Evolutionary conservation across 257 asterid genomes (phyloP), one percentile per base, ranked within the genome.

Genomic region (Solanum virginianum): DNA sequence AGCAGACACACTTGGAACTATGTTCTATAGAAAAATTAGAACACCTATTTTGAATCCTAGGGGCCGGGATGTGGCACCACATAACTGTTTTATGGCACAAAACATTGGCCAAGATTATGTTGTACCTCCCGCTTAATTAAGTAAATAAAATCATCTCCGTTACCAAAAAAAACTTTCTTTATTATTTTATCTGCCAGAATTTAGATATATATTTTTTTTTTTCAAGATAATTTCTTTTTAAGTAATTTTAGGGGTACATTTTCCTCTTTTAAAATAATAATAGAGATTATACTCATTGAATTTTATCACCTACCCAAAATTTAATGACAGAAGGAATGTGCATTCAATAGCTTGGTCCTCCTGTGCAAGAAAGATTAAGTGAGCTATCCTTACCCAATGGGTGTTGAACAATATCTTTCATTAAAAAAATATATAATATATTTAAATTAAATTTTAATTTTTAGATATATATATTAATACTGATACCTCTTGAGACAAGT

Each of bases 331-430:
- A 63, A 24, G 24, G 17, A 62, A 62, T 15, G 7, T 60, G 32
- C 10, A 13, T 26, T 15, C 68, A 10, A 20, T 24, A 59, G 13
- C 65, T 3, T 59, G 29, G 65, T 55, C 14, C 29, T 2, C 29
- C 26, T 57, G 29, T 57, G 65, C 65, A 20, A 13, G 6, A 59
- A 20, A 20, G 65, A 59, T 20, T 59, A 8, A 59, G 10, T 59
- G 51, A 59, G 14, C 65, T 59, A 59, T 20, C 14, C 26, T 20
- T 4, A 9, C 20, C 9, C 7, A 2, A 59, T 0, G 11, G 66
- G 7, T 1, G 29, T 20, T 13, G 0, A 1, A 0, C 10, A 10
- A 1, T 8, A 56, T 10, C 14, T 49, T 10, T n/a, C 4, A 1
- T 20, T 12, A 9, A 59, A 4, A 59, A n/a, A 55, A 59, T 59